These are phyloP conservation scores for Jaapia argillacea DNA, from an alignment of 768 basidiomycete genomes.

Conservation along the genomic window DNA sequence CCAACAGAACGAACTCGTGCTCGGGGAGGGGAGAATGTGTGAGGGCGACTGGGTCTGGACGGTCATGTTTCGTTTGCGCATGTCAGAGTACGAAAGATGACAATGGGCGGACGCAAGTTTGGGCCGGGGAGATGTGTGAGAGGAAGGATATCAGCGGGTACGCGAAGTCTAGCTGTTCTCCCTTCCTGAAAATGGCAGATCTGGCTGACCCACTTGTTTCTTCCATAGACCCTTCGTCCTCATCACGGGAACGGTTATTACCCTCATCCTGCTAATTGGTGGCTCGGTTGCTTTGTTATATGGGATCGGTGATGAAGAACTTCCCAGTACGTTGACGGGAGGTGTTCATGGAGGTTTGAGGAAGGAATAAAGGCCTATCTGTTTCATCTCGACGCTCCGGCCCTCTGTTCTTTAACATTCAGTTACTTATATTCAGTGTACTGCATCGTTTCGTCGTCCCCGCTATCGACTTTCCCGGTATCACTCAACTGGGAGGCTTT, in stretches of 20 bases:
- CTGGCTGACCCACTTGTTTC: slow-evolving; percentile 1
- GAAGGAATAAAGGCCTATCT: slow-evolving; percentile 37
- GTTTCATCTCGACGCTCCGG: no score
- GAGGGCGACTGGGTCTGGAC: slow-evolving; percentile 46
- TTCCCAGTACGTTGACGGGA: slow-evolving; percentile 70
- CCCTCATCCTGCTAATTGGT: slow-evolving; percentile 52
- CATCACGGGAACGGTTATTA: slow-evolving; percentile 56
- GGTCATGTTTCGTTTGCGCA: slow-evolving; percentile 36
- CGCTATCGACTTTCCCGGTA: no score
- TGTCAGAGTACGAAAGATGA: slow-evolving; percentile 39
- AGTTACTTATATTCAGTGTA: no score
- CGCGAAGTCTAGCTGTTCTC: slow-evolving; percentile 23
- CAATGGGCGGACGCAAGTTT: slow-evolving; percentile 47
- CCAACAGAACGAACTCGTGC: slow-evolving; percentile 52
- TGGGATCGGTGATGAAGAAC: slow-evolving; percentile 44
- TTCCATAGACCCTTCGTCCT: slow-evolving; percentile 71
- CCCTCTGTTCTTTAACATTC: no score
- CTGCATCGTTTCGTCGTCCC: no score
- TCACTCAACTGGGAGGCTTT: no score
- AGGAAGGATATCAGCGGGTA: slow-evolving; percentile 75
- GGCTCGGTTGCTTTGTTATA: slow-evolving; percentile 61
- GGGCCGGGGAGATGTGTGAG: slow-evolving; percentile 74
- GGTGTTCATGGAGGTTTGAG: slow-evolving; percentile 39
- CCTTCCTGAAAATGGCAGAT: neutral
- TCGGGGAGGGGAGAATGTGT: slow-evolving; percentile 65